Evolutionary conservation across 2,329 filamentous ascomycete species (phyloP), one percentile per base, ranked within the genome.

Genomic region (Xylaria sp.): DNA sequence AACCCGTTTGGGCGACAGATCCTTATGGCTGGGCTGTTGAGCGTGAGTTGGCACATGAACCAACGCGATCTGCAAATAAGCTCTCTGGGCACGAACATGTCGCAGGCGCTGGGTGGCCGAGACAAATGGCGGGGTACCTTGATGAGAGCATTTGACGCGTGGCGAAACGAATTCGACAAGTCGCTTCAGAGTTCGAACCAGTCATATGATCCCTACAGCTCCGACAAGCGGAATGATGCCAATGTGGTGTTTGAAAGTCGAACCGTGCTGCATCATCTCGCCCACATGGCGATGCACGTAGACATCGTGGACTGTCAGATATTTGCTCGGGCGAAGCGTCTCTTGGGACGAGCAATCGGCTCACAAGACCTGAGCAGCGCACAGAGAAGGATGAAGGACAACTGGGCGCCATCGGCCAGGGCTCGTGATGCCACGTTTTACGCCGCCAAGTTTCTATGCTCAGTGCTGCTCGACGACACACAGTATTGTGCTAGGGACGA

Each of bases 291-390:
- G 3, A 97, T 97, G 87, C 94, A 98, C 76, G 94, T 97, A 28
- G 95, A 98, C 76, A 93, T 98, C 62, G 93, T 97, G n/a, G 95
- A 98, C 78, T 95, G 94, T 75, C 95, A 98, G 80, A 97, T 98
- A 72, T 97, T 96, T 78, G 96, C 95, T 5, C 90, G 94, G 9
- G 93, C 95, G 1, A 93, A 91, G 73, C 87, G 94, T 34, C 86
- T 97, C 2, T 87, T 98, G 4, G 95, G 96, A 25, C 90, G 95
- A 55, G 90, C 91, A 0, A 97, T 98, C 68, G 94, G 93, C 0
- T 85, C 89, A 1, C 89, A 93, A 69, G 96, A 98, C 80, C 90
- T 96, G 65, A 90, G 86, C 70, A 91, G 89, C 59, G 93, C 93
- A 3, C 89, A 93, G 72, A 87, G 92, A 65, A 89, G 94, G 70